Percentiles rank a stretch among this genome's conserved stretches.
phyloP scores from a whole-genome alignment of 1,284 basidiomycete genomes.

The Ceratobasidium sp. region DNA sequence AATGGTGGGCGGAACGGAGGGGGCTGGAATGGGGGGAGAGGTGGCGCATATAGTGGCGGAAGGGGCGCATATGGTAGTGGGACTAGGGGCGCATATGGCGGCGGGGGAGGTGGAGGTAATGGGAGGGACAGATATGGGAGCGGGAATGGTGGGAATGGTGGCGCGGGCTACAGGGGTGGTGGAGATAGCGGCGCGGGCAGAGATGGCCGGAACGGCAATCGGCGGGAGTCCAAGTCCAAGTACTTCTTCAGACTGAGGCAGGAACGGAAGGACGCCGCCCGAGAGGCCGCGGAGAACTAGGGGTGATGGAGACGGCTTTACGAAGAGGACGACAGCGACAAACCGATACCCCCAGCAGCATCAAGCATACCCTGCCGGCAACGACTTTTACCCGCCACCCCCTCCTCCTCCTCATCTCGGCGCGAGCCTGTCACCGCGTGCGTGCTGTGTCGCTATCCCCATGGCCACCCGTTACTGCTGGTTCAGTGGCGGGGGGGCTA shows the following conservation, averaged over 20 bases:
- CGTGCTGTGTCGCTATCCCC: neutral
- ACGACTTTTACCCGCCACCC: neutral
- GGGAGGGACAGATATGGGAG: neutral
- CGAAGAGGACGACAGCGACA: neutral
- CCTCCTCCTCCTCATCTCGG: too few species aligned
- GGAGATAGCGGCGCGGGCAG: neutral
- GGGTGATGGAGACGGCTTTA: neutral
- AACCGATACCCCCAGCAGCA: neutral
- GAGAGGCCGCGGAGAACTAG: neutral
- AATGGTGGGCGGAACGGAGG: neutral
- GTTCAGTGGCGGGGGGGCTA: neutral
- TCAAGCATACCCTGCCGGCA: slow-evolving; percentile 4
- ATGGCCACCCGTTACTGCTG: neutral
- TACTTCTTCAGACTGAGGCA: neutral
- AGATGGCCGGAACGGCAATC: neutral
- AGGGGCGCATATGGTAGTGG: neutral
- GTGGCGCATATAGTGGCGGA: neutral
- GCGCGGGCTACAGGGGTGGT: neutral
- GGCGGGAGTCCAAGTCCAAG: neutral
- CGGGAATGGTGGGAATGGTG: neutral
- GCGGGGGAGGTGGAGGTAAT: neutral
- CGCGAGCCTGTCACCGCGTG: neutral
- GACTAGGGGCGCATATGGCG: neutral
- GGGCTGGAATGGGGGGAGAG: neutral
- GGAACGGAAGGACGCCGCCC: neutral